phyloP scores from a whole-genome alignment of 495 filamentous ascomycete species.

The Pyronema domesticum region DNA sequence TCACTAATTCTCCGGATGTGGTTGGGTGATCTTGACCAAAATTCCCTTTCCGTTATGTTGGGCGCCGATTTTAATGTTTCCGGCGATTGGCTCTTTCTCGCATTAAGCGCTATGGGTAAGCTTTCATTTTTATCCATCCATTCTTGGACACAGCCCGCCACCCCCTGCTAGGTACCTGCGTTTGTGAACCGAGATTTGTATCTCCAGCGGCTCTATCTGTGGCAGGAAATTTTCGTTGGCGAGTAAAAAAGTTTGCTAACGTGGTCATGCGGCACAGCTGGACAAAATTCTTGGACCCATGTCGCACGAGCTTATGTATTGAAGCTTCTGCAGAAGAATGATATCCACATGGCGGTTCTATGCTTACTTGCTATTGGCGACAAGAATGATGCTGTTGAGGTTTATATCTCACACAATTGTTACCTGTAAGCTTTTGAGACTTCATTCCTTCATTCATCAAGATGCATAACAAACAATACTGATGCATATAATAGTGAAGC shows the following conservation, averaged over 20 bases:
- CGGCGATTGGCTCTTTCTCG: constrained; percentile 92
- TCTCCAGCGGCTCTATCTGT: too few relatives aligned
- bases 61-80: constrained; percentile 65
- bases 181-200: too few relatives aligned
- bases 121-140: background rate
- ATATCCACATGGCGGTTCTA: constrained; percentile 78
- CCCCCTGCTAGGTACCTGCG: too few relatives aligned
- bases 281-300: constrained; percentile 65
- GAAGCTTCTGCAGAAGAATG: constrained; percentile 70
- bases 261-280: constrained; percentile 24
- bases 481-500: constrained; percentile 21
- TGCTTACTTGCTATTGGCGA: constrained; percentile 86
- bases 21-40: constrained; percentile 61
- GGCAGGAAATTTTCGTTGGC: too few relatives aligned
- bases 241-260: constrained; percentile 3
- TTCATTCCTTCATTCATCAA: constrained; percentile 49
- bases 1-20: constrained; percentile 34
- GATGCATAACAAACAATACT: too few relatives aligned
- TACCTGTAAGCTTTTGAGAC: constrained; percentile 65
- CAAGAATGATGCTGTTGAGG: constrained; percentile 84
- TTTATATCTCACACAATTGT: constrained; percentile 79
- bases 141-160: too few relatives aligned
- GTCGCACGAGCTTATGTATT: constrained; percentile 85
- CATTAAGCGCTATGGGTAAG: constrained; percentile 64
- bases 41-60: constrained; percentile 22